Base-by-base conservation (phyloP, 306 rosid genomes). In the Trifolium dubium region DNA sequence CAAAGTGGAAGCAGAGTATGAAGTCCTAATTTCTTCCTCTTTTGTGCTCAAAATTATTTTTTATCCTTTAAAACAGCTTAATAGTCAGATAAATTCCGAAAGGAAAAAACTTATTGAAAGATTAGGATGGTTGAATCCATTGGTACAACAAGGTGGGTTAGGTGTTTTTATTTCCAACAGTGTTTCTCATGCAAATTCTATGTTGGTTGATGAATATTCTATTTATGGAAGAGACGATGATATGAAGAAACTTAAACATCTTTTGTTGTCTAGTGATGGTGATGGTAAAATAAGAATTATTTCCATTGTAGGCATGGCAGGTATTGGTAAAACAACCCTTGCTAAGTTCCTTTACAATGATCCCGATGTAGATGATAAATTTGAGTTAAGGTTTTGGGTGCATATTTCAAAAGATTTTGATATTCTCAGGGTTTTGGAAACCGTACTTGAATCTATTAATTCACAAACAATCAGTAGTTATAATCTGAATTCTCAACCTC, bases 211-310 rank as follows among this genome's bases (percentile, higher is more conserved):
- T 10, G 84, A 82, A 64, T 70, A 70, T 41, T 46, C 44, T 72
- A 76, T 79, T 18, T 76, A 37, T 73, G 86, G 82, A 6, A 72
- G 78, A 59, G 54, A 47, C 2, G n/a, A 3, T 37, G 86, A 85
- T 37, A 76, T 31, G 59, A 49, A 76, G 19, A 31, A 10, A 59
- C 72, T 82, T 14, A 69, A 75, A 8, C 40, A 15, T 4, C 1
- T 35, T 28, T 64, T 75, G 85, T 2, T 67, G 14, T 28, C 58
- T 53, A 8, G 10, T 67, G 28, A 2, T n/a, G n/a, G 4, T 37
- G 31, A 6, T 2, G 4, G 32, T 37, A 30, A 67, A 29, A 29
- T 46, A 6, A 18, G 59, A 3, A 15, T 49, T 0, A 49, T 49
- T 49, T 14, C 54, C 8, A 49, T 49, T 49, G 19, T 49, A 0